Evolutionary conservation across 306 rosid genomes (phyloP).

Genomic region (Luffa acutangula): DNA sequence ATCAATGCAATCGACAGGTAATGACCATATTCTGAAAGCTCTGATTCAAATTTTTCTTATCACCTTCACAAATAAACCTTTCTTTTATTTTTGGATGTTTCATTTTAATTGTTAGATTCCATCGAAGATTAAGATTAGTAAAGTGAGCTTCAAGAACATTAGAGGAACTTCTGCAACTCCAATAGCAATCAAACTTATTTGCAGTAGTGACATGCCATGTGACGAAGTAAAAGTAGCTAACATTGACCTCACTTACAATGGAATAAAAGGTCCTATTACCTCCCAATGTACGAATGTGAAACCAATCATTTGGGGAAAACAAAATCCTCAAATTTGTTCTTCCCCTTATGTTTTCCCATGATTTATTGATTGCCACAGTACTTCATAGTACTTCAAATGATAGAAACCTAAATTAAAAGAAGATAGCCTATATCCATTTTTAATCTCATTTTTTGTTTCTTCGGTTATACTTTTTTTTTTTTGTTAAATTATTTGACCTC

Average conservation of each 20-base stretch:
- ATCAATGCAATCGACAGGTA: constrained; percentile 23
- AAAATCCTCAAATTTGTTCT: constrained; percentile 16
- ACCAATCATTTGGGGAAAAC: constrained; percentile 16
- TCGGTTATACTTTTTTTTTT: too few relatives aligned
- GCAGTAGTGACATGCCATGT: constrained; percentile 30
- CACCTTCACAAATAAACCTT: not conserved
- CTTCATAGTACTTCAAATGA: too few relatives aligned
- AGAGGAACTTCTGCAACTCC: constrained; percentile 10
- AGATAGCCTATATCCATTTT: not conserved
- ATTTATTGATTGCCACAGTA: too few relatives aligned
- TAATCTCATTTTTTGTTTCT: not conserved
- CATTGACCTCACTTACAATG: constrained; percentile 16
- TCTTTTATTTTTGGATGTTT: not conserved
- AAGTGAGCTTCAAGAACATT: constrained; percentile 34
- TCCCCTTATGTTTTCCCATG: not conserved
- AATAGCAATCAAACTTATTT: constrained; percentile 5
- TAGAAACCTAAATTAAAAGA: not conserved
- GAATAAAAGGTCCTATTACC: not conserved
- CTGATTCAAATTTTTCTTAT: not conserved
- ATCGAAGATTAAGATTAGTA: constrained; percentile 33
- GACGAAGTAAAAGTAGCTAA: constrained; percentile 17
- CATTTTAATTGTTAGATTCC: constrained; percentile 8
- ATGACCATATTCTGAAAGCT: not conserved
- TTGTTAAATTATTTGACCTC: too few relatives aligned
- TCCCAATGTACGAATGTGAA: constrained; percentile 24